Base-by-base conservation (phyloP, 1,284 basidiomycete species). In the Austroboletus novae-zelandiae region DNA sequence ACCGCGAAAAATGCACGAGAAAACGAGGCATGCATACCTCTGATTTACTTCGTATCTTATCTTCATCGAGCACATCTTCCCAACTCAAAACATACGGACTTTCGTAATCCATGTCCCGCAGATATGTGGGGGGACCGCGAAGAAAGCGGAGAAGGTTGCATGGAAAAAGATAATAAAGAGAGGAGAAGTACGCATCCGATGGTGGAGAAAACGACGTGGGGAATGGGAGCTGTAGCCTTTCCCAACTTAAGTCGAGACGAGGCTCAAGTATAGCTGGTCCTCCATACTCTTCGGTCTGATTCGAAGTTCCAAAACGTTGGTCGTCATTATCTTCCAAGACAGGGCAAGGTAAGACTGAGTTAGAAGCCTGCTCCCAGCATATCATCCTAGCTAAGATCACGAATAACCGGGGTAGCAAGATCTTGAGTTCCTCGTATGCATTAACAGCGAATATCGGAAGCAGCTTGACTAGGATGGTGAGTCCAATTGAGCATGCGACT, bases 141-240 rank as follows among this genome's bases (percentile, higher is more conserved):
- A 94, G 67, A 67, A 94, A 94, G 52, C 76, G 77, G 51, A 94
- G 72, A 42, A 86, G 73, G 71, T 93, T 93, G 73, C 84, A 88
- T 2, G 92, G 92, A 68, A 89, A 95, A 47, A 95, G 79, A 60
- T 91, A 94, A 69, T 94, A 95, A 57, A 95, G 72, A 49, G 82
- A 77, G 8, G 87, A 86, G 71, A 93, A 94, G 61, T 79, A 86
- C 48, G 74, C 76, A 35, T 79, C 76, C 14, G 78, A 74, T 17
- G 78, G 76, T 34, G 86, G 87, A 2, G 78, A 66, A 18, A 73
- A 69, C 7, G 80, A 74, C 2, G 73, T 71, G 49, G 75, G 69
- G 58, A 86, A 81, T 0, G 79, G 76, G 56, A 74, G 69, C 47
- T 86, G 80, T 25, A 89, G 72, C 39, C 79, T 76, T 53, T 80